Evolutionary conservation across 805 yeast species (phyloP).

Genomic region (Kluyveromyces siamensis): DNA sequence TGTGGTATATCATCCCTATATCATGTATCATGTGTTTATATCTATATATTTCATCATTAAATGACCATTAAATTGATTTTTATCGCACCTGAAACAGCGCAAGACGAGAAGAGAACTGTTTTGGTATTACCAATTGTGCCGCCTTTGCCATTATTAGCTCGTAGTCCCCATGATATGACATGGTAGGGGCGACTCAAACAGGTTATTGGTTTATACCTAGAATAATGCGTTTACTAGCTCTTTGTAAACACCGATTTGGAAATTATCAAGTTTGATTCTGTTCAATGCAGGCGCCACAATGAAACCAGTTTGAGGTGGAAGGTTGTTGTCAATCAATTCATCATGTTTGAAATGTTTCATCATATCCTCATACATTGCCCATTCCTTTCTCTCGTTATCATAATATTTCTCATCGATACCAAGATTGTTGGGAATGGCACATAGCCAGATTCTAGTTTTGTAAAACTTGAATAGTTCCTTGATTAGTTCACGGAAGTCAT

Average conservation of each 20-base stretch:
- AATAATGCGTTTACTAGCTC: conserved; percentile 26
- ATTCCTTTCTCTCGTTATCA: conserved; percentile 23
- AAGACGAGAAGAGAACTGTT: too few species aligned
- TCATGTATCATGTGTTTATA: conserved; percentile 3
- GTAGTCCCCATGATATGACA: too few species aligned
- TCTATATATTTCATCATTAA: background rate
- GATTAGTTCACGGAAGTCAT: conserved; percentile 66
- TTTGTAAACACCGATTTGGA: conserved; percentile 30
- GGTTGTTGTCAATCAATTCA: conserved; percentile 14
- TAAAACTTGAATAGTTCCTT: conserved; percentile 66
- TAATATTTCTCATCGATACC: conserved; percentile 25
- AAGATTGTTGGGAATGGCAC: conserved; percentile 47
- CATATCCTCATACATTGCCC: conserved; percentile 27
- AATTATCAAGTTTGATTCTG: conserved; percentile 25
- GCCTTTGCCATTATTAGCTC: too few species aligned
- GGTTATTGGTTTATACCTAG: background rate
- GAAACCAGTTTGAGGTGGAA: conserved; percentile 6
- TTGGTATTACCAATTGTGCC: too few species aligned
- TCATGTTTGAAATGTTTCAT: conserved; percentile 23
- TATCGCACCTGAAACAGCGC: too few species aligned
- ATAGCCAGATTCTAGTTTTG: conserved; percentile 76
- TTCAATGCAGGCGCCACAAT: conserved; percentile 22
- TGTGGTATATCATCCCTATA: background rate
- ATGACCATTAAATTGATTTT: too few species aligned
- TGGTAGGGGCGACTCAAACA: too few species aligned